A percentile compares a stretch with the other conserved stretches of the same genome.
phyloP scores from a whole-genome alignment of 1,284 basidiomycete genomes.

The Ceraceosorus guamensis region DNA sequence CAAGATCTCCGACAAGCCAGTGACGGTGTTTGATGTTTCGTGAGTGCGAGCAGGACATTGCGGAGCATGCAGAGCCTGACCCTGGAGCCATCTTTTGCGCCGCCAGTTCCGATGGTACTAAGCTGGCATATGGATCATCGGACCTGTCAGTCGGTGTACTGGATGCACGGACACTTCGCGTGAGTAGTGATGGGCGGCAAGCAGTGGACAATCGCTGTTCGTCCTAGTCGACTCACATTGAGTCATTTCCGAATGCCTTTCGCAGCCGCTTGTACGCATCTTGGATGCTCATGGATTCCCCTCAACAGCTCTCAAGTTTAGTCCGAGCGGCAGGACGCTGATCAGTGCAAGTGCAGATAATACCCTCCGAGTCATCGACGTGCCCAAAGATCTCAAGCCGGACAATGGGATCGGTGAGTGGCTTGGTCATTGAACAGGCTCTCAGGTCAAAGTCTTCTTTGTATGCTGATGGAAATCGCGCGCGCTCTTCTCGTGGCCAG shows the following conservation, averaged over 20 bases:
- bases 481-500: not conserved
- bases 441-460: not conserved
- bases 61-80: not conserved
- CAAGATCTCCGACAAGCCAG: constrained; percentile 38
- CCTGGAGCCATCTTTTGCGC: not conserved
- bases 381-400: not conserved
- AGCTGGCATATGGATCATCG: constrained; percentile 78
- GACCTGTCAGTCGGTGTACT: constrained; percentile 78
- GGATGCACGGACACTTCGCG: constrained; percentile 70
- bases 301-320: constrained; percentile 80
- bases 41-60: not conserved
- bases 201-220: not conserved
- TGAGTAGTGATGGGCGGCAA: constrained; percentile 51
- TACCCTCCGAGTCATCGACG: constrained; percentile 65
- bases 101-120: constrained; percentile 60
- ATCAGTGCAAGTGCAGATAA: constrained; percentile 88
- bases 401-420: not conserved
- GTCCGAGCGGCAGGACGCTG: constrained; percentile 71
- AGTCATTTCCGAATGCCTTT: not conserved
- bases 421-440: not conserved
- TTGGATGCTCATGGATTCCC: constrained; percentile 92
- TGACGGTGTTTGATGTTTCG: constrained; percentile 24
- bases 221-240: not conserved
- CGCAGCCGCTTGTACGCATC: constrained; percentile 74
- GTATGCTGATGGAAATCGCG: not conserved